Evolutionary conservation across 2,329 filamentous ascomycete genomes (phyloP), one percentile per base, ranked within the genome.

Genomic region (Fusarium algeriense): DNA sequence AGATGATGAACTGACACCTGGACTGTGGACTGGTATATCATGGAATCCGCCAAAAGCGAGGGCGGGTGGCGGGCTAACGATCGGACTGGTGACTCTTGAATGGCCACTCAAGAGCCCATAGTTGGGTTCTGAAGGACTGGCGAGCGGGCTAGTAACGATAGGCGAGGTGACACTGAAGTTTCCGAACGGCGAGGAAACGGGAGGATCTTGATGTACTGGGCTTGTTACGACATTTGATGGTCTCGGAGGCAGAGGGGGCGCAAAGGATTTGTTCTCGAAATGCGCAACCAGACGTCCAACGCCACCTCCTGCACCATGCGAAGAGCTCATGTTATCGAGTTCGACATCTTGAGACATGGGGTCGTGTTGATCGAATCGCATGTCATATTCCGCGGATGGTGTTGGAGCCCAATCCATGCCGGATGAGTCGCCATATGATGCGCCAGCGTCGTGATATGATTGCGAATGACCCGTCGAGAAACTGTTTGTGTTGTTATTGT

Each of bases 211-310:
- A 46, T 70, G 73, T 17, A 77, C 67, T 46, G 78, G 65, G 55
- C 73, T 80, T 50, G 75, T 70, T 58, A 74, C 69, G 28, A 64
- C 66, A 49, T 76, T 78, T 40, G 75, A 77, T 35, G 80, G 79
- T 58, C 81, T 76, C 10, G 80, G 77, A 49, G 81, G 81, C 3
- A 82, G 76, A 41, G 80, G 78, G 41, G 78, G 81, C 41, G 77
- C 77, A 71, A 78, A 80, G 49, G 73, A 78, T 60, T 81, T 82
- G 61, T 79, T 82, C 57, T 83, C 82, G 71, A 83, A 83, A 53
- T 82, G 81, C 52, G 81, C 80, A 61, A 83, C 79, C 49, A 83
- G 68, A 48, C 80, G 80, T 48, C 81, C 78, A 53, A 83, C 81
- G 41, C 80, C 78, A 37, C 75, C 70, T 28, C 75, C 73, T 32